phyloP scores from a whole-genome alignment of 1,139 yeast species.

The Candida sp. region DNA sequence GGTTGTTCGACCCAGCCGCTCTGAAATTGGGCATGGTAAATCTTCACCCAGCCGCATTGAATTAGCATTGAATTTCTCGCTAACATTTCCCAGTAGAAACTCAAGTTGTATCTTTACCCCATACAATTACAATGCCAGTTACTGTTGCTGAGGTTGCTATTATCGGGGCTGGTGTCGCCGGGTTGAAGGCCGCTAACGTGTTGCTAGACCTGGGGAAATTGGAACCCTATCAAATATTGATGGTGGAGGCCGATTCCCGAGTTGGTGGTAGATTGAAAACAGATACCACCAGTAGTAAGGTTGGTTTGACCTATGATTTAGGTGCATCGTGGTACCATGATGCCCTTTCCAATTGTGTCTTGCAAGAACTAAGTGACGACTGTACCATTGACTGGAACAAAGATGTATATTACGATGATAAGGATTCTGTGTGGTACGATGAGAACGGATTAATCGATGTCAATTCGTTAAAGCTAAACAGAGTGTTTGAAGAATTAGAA shows the following conservation, averaged over 20 bases:
- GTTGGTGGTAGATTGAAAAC: slow-evolving; percentile 45
- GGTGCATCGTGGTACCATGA: slow-evolving; percentile 96
- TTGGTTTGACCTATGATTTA: slow-evolving; percentile 53
- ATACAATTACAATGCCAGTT: neutral
- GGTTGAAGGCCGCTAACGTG: slow-evolving; percentile 72
- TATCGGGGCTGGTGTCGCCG: slow-evolving; percentile 84
- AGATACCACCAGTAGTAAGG: slow-evolving; percentile 24
- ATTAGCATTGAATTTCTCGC: too few species aligned
- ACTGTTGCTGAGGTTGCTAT: slow-evolving; percentile 18
- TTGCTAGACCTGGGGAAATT: slow-evolving; percentile 25
- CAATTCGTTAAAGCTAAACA: slow-evolving; percentile 21
- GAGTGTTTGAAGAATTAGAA: slow-evolving; percentile 55
- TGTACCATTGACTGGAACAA: slow-evolving; percentile 12
- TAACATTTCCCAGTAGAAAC: too few species aligned
- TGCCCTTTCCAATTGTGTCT: slow-evolving; percentile 58
- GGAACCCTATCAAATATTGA: slow-evolving; percentile 25
- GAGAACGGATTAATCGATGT: slow-evolving; percentile 33
- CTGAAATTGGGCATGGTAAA: too few species aligned
- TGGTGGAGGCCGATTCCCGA: slow-evolving; percentile 49
- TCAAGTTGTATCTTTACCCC: too few species aligned
- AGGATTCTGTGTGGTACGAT: slow-evolving; percentile 37
- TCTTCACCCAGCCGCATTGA: too few species aligned
- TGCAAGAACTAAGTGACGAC: slow-evolving; percentile 25
- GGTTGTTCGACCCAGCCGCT: too few species aligned
- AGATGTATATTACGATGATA: slow-evolving; percentile 53